Base-by-base conservation (phyloP, 495 filamentous ascomycete genomes). In the Usnea hakonensis region DNA sequence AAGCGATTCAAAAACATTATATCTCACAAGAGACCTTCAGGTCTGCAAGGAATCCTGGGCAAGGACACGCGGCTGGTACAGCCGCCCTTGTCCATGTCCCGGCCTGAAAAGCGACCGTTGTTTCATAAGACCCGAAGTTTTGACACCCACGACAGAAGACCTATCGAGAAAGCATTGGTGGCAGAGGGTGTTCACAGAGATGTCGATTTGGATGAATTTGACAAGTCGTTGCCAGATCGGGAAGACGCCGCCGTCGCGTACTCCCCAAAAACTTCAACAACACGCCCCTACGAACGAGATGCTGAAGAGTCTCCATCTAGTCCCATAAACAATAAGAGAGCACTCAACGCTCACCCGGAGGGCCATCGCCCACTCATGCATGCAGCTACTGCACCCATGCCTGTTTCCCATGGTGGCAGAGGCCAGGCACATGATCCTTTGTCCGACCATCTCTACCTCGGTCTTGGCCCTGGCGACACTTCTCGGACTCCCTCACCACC, bases 1-100 rank as follows among this genome's bases (percentile, higher is more conserved):
- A 84, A 84, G 59, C 89, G 87, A 57, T 96, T 97, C 74, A 96
- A 95, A 67, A 76, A 78, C 26, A 69, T 89, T 2, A 69, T 81
- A 40, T 72, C 55, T 64, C 75, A 68, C 55, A 56, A 28, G 76
- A 79, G 72, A 73, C 83, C 75, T 21, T 68, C 76, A 11, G 72
- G 73, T 13, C 76, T 87, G 63, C 76, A 83, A 69, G 82, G 79
- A 37, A 82, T 86, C 21, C 73, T 89, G 35, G 80, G 81, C 11
- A 72, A 74, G 55, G 81, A 79, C 21, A 75, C 79, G 21, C 77
- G 78, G 36, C 81, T 84, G 30, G 83, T 85, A 40, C 78, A 81
- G 58, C 83, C 84, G 44, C 82, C 81, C 13, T 70, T 79, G 43
- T 76, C 81, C 53, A 86, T 86, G 73, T 76, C 79, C 30, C 65